Evolutionary conservation across 352 stramenopile species (phyloP), one percentile per base, ranked within the genome.

Genomic region (Pythium brassicae): DNA sequence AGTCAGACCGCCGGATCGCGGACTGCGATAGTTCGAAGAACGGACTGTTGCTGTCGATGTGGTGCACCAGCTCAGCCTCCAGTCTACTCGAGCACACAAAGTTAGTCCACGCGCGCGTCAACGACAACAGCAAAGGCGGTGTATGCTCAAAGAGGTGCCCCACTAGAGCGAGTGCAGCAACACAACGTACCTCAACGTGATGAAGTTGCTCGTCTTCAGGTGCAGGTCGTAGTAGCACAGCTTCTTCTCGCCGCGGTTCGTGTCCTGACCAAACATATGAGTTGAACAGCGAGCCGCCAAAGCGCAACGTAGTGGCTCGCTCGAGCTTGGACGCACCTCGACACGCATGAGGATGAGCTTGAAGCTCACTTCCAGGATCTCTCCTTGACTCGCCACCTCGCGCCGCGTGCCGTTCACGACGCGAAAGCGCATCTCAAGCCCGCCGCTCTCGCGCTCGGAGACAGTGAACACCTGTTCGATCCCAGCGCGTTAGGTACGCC

Each of bases 281-380:
- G 34, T 5, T 45, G 39, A 25, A 17, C 22, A 49, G 35, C 17
- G 8, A 25, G 27, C 35, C 37, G 11, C 37, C 23, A 32, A 11
- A 37, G 32, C 9, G 6, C 53, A 42, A 45, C 0, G n/a, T 40
- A 43, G 32, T 8, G 5, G 14, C 32, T n/a, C 23, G 12, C 12
- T 34, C 11, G 7, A 20, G 2, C 3, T 17, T 20, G n/a, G 1
- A 34, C 15, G 5, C 47, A 81, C 76, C 76, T 87, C 76, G 4
- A 85, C 65, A 15, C 74, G 72, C 72, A 87, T 83, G 17, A 87
- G 53, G 47, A 85, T 82, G 34, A 87, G 63, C 53, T 85, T 85
- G 55, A 87, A 85, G 49, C 54, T 72, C 26, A 76, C 65, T 43
- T 87, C 68, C 19, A 83, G 62, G 45, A 87, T 79, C 51, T 87